phyloP scores from a whole-genome alignment of 768 basidiomycete genomes.

The Ramaria rubella region DNA sequence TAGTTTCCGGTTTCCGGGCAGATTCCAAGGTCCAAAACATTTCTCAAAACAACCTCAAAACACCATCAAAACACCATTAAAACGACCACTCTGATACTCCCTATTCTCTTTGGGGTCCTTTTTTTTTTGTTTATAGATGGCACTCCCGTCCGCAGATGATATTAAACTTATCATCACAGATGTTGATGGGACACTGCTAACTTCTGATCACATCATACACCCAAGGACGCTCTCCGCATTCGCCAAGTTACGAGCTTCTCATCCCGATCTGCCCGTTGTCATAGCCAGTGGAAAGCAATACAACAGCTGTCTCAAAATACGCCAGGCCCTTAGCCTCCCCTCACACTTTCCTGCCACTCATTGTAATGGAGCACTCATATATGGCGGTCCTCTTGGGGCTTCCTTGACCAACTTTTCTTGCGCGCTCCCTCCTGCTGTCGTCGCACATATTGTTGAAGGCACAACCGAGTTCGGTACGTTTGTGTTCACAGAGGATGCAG shows the following conservation, averaged over 20 bases:
- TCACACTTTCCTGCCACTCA: slow-evolving; percentile 10
- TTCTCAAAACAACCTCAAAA: too few species aligned
- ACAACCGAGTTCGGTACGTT: slow-evolving; percentile 6
- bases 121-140: neutral
- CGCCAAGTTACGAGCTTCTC: neutral
- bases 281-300: slow-evolving; percentile 12
- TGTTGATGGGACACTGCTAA: slow-evolving; percentile 12
- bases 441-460: slow-evolving; percentile 2
- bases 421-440: neutral
- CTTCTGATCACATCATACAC: slow-evolving; percentile 7
- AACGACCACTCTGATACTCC: too few species aligned
- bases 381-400: neutral
- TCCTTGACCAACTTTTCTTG: neutral
- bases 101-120: too few species aligned
- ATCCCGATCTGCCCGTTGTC: slow-evolving; percentile 10
- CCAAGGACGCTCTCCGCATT: slow-evolving; percentile 6
- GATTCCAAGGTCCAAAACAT: too few species aligned
- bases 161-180: slow-evolving; percentile 11
- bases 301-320: slow-evolving; percentile 5
- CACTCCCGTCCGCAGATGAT: slow-evolving; percentile 4
- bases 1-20: too few species aligned
- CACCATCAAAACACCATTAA: too few species aligned
- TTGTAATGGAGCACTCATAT: slow-evolving; percentile 8
- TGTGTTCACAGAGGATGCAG: slow-evolving; percentile 7
- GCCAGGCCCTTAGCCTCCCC: slow-evolving; percentile 6